Evolutionary conservation across 2,329 filamentous ascomycete species (phyloP), one percentile per base, ranked within the genome.

Genomic region (Phaeosphaeria sp.): DNA sequence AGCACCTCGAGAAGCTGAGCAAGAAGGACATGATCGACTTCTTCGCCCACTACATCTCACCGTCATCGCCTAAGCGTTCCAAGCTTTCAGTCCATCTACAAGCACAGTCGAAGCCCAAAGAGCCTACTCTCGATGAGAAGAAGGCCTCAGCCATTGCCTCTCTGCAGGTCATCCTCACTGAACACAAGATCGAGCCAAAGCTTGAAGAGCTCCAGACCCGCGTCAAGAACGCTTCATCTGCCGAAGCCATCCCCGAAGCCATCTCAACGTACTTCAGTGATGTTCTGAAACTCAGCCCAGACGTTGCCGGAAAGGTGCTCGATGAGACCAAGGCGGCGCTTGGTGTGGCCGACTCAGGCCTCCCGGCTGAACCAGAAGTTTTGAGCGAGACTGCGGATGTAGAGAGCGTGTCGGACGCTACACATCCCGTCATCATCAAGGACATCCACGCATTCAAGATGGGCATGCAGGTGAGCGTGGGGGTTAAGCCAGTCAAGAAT

Each of bases 371-470:
- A 17, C 76, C 83, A 42, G 65, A 81, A 69, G 56, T 82, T 69
- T 39, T 66, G 13, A 66, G 60, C 30, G 65, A 66, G 55, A 57
- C 46, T 15, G 64, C 55, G 49, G 61, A 73, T 49, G 61, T 67
- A 49, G 58, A 70, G 53, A 66, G 68, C n/a, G 61, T 63, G 42
- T 56, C 56, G 4, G 64, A 68, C 21, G 71, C 71, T n/a, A 66
- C 55, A 5, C 63, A 68, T 56, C 83, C 88, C 0, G 78, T 84
- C 18, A 79, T 89, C 51, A 93, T 98, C 68, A 87, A 86, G 47
- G 91, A 96, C 72, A 89, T 97, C 2, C 84, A 90, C 59, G 84
- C 86, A 27, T 97, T 90, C 84, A 96, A 95, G 83, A 88, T 91
- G 0, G 83, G 86, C 15, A 82, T 97, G 68, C 81, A 86, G 57